These are phyloP conservation scores for Lentinula detonsa DNA, from an alignment of 768 basidiomycete genomes.

Conservation along the genomic window DNA sequence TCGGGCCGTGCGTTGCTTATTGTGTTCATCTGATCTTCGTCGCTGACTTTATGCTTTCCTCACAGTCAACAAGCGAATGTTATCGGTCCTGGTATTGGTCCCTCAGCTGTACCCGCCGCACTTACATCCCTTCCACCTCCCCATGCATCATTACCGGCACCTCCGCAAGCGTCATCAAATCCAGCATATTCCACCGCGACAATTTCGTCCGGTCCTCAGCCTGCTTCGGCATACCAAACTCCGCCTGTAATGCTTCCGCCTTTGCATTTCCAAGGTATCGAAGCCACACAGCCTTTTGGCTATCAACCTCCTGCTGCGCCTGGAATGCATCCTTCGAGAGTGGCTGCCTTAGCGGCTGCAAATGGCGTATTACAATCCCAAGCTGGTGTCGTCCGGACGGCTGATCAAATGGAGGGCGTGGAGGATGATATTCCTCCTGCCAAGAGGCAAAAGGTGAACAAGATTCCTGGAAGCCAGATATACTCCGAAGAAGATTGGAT, in stretches of 20 bases:
- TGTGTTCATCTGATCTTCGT: not conserved
- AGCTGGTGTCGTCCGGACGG: slow-evolving; percentile 68
- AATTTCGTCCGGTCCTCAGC: slow-evolving; percentile 88
- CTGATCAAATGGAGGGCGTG: slow-evolving; percentile 75
- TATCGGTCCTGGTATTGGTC: slow-evolving; percentile 85
- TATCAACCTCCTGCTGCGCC: slow-evolving; percentile 58
- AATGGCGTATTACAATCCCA: slow-evolving; percentile 45
- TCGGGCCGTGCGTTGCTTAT: slow-evolving; percentile 63
- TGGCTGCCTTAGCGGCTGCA: slow-evolving; percentile 53
- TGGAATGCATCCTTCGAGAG: slow-evolving; percentile 64
- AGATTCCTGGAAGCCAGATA: slow-evolving; percentile 74
- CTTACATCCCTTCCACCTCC: slow-evolving; percentile 62
- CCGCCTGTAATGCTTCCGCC: slow-evolving; percentile 79
- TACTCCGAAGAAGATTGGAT: slow-evolving; percentile 92
- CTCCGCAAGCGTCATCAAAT: slow-evolving; percentile 45
- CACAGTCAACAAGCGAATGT: slow-evolving; percentile 67
- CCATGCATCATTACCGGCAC: slow-evolving; percentile 69
- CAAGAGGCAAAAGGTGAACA: slow-evolving; percentile 84
- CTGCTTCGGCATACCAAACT: slow-evolving; percentile 66
- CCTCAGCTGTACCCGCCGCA: slow-evolving; percentile 65
- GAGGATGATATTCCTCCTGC: slow-evolving; percentile 68
- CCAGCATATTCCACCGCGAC: slow-evolving; percentile 76
- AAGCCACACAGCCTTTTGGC: slow-evolving; percentile 73
- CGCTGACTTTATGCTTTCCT: slow-evolving; percentile 2
- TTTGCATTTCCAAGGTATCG: slow-evolving; percentile 78